These are phyloP conservation scores for Pseudogymnoascus sp. DNA, from an alignment of 2,329 filamentous ascomycete species.

Conservation along the genomic window DNA sequence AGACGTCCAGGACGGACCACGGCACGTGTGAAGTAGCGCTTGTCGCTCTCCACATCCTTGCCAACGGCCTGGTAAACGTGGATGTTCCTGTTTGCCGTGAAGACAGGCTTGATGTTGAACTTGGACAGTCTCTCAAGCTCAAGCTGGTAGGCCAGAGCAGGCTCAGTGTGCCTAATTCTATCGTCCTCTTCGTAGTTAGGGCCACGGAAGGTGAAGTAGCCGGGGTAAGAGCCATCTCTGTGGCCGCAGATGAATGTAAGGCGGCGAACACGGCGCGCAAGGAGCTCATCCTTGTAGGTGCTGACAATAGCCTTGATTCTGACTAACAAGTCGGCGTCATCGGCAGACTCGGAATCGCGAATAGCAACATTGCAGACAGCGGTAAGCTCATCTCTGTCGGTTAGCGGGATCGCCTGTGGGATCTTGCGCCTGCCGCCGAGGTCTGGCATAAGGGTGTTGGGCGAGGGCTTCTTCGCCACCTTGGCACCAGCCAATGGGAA, in stretches of 20 bases:
- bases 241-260: slow-evolving; percentile 95
- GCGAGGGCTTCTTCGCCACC: slow-evolving; percentile 48
- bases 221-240: slow-evolving; percentile 88
- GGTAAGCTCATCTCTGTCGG: slow-evolving; percentile 69
- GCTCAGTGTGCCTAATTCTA: slow-evolving; percentile 95
- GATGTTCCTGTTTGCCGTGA: slow-evolving; percentile 98
- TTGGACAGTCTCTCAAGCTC: slow-evolving; percentile 89
- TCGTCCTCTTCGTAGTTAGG: slow-evolving; percentile 83
- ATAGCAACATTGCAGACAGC: slow-evolving; percentile 90
- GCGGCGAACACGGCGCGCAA: slow-evolving; percentile 74
- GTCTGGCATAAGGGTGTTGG: slow-evolving; percentile 59
- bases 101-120: slow-evolving; percentile 97
- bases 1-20: slow-evolving; percentile 91
- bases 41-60: slow-evolving; percentile 91
- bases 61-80: slow-evolving; percentile 97
- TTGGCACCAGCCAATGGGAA: slow-evolving; percentile 55
- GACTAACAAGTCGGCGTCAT: slow-evolving; percentile 71
- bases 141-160: slow-evolving; percentile 95
- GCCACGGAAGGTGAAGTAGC: slow-evolving; percentile 97
- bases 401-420: slow-evolving; percentile 41
- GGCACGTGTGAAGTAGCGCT: slow-evolving; percentile 96
- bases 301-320: slow-evolving; percentile 71
- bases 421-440: slow-evolving; percentile 65
- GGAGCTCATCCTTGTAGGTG: slow-evolving; percentile 75
- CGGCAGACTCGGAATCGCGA: slow-evolving; percentile 73